Evolutionary conservation across 164 flowering plant species (phyloP).

Genomic region (Chloranthus sessilifolius): DNA sequence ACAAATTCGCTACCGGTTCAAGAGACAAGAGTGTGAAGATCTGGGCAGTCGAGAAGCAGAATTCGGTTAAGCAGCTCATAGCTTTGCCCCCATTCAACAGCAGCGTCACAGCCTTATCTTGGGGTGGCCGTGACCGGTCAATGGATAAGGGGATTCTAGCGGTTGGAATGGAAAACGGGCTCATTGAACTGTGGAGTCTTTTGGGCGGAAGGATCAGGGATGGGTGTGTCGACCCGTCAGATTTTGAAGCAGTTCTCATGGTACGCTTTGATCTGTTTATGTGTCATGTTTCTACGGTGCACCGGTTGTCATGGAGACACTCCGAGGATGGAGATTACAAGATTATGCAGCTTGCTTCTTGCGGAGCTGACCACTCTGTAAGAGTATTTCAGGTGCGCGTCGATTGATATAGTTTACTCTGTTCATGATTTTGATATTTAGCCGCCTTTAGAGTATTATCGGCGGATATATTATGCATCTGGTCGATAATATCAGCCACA

Average conservation of each 20-base stretch:
- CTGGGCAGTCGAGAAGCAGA: conserved; percentile 55
- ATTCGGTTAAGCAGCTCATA: conserved; percentile 55
- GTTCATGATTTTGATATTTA: too few relatives aligned
- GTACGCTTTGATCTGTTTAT: conserved; percentile 48
- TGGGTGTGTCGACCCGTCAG: conserved; percentile 3
- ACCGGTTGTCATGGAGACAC: conserved; percentile 67
- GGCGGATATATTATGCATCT: too few relatives aligned
- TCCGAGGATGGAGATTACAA: conserved; percentile 27
- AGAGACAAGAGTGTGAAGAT: conserved; percentile 93
- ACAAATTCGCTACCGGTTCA: conserved; percentile 92
- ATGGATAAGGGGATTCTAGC: conserved; percentile 58
- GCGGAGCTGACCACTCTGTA: conserved; percentile 85
- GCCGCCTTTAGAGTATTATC: too few relatives aligned
- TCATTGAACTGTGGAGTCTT: conserved; percentile 75
- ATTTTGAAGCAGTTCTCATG: conserved; percentile 29
- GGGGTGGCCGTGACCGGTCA: conserved; percentile 46
- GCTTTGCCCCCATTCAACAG: conserved; percentile 57
- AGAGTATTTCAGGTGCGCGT: conserved; percentile 48
- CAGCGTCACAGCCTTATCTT: conserved; percentile 81
- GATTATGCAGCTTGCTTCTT: conserved; percentile 70
- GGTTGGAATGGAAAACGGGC: conserved; percentile 85
- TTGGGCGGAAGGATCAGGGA: conserved; percentile 16
- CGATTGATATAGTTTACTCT: too few relatives aligned
- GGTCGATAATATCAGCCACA: too few relatives aligned
- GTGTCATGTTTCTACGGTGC: conserved; percentile 81